Percentiles rank a stretch among this genome's conserved stretches.
These are phyloP conservation scores for Karstenula rhodostoma DNA, from an alignment of 2,329 filamentous ascomycete species.

Conservation along the genomic window DNA sequence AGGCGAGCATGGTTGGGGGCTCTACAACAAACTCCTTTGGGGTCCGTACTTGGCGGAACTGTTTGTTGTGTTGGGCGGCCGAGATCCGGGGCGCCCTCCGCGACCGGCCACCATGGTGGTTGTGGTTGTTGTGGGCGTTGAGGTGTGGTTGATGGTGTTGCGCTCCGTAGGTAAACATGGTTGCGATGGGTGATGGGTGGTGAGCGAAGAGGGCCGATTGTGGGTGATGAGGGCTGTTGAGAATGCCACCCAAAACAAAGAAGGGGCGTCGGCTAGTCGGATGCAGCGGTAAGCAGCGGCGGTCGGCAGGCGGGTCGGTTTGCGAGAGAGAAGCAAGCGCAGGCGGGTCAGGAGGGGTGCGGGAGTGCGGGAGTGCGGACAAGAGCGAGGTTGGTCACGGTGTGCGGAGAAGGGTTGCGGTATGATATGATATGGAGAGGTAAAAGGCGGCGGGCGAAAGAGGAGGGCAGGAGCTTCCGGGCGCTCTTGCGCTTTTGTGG, in stretches of 20 bases:
- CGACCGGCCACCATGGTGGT: constrained; percentile 84
- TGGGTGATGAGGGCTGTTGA: constrained; percentile 18
- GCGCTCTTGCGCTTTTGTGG: constrained; percentile 11
- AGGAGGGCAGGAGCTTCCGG: neutral
- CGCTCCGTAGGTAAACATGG: constrained; percentile 57
- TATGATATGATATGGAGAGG: neutral
- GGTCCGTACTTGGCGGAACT: constrained; percentile 83
- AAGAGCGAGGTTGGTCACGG: neutral
- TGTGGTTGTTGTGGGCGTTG: constrained; percentile 71
- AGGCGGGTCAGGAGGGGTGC: neutral
- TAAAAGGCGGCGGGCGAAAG: constrained; percentile 9
- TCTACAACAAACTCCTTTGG: constrained; percentile 84
- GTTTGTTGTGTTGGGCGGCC: constrained; percentile 85
- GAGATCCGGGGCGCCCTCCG: constrained; percentile 83
- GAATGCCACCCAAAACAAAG: constrained; percentile 31
- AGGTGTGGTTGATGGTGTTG: constrained; percentile 57
- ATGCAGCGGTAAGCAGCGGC: constrained; percentile 16
- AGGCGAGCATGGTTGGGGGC: constrained; percentile 76
- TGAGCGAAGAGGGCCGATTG: constrained; percentile 18
- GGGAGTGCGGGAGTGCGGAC: too few relatives aligned
- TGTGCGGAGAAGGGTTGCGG: constrained; percentile 7
- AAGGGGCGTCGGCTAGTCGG: constrained; percentile 25
- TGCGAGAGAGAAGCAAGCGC: constrained; percentile 1
- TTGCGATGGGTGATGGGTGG: constrained; percentile 47
- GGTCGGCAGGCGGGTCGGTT: constrained; percentile 2